phyloP scores from a whole-genome alignment of 2,329 filamentous ascomycete species.

The Penicillium sp. region DNA sequence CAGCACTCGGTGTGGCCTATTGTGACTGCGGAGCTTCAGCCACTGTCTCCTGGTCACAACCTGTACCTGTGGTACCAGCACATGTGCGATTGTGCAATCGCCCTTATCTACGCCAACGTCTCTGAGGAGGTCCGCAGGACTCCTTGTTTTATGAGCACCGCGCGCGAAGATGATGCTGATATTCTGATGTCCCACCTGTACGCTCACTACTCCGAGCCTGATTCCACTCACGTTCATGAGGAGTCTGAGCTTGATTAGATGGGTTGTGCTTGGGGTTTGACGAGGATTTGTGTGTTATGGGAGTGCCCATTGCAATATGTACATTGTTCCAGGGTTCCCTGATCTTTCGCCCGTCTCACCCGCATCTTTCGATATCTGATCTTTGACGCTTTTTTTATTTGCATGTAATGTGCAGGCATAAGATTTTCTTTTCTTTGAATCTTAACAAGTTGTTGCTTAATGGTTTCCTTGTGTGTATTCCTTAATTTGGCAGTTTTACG shows the following conservation, averaged over 20 bases:
- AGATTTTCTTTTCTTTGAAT: not conserved
- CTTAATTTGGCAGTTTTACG: not conserved
- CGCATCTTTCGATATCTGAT: not conserved
- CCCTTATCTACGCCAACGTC: constrained; percentile 5
- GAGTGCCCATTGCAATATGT: not conserved
- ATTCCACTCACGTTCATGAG: not conserved
- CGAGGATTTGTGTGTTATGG: not conserved
- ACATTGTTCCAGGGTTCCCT: not conserved
- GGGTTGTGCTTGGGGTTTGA: not conserved
- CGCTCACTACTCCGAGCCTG: not conserved
- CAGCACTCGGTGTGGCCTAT: constrained; percentile 11
- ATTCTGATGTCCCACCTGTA: constrained; percentile 1
- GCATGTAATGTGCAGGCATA: not conserved
- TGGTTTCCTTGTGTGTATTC: too few relatives aligned
- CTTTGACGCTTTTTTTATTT: not conserved
- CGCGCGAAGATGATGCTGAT: not conserved
- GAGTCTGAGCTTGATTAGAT: not conserved
- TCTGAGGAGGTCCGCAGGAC: not conserved
- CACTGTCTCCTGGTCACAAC: not conserved
- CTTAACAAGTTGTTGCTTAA: not conserved
- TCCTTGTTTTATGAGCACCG: not conserved
- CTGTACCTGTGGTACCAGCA: constrained; percentile 9
- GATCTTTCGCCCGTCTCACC: not conserved
- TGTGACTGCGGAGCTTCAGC: not conserved
- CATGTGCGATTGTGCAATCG: constrained; percentile 4